Base-by-base conservation (phyloP, 1,284 basidiomycete species). In the Pseudozyma pruni region DNA sequence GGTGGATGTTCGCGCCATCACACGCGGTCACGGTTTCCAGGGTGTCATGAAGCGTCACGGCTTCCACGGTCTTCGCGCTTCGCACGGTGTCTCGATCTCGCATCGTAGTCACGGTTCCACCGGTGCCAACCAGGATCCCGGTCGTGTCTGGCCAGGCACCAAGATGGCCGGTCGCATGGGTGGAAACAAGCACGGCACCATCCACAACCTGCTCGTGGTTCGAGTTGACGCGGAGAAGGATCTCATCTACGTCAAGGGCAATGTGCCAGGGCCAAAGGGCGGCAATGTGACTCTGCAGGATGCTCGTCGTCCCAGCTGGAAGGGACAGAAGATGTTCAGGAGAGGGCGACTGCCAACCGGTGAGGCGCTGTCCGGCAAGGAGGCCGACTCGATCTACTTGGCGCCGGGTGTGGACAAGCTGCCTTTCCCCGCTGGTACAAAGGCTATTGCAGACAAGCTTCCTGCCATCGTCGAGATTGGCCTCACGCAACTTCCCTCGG, bases 151-250 rank as follows among this genome's bases (percentile, higher is more conserved):
- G 86, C 94, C 94, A 16, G 95, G 95, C 38, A 97, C 94, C 85
- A 98, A 97, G 86, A 98, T 98, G 95, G 90, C 95, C 9, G 96
- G 95, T 42, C 90, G 90, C 42, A 90, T 97, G 87, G 96, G 96
- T 52, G 90, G 89, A 60, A 74, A 71, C 43, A 61, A 69, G 51
- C 71, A 76, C 53, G 66, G 70, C 34, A 81, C 79, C 27, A 87
- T 88, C 11, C 93, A 95, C 82, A 98, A 78, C 45, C 88, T 98
- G 27, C 85, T 90, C 1, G 93, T 98, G 32, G 87, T 95, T 58
- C 90, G 93, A 29, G 87, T 98, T 59, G 95, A 98, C 85, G 88
- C 88, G 17, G 85, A 86, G 14, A 88, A 95, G 51, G 90, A 96
- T 83, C 87, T 97, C 44, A 86, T 99, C 61, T 97, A 91, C 82